Base-by-base conservation (phyloP, 306 rosid genomes). In the Senna siamea region DNA sequence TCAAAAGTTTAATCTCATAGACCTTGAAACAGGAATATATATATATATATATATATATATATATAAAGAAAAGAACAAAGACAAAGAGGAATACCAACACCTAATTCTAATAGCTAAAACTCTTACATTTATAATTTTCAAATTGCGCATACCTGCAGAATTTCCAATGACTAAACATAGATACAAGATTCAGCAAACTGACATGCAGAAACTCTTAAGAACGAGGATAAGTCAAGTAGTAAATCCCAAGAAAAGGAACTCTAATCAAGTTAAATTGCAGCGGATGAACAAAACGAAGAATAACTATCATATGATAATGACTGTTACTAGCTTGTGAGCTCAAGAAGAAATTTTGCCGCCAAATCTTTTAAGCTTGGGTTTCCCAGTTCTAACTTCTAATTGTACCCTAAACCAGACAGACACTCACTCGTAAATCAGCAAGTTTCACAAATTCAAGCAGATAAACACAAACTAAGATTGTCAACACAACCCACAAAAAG, bases 381-480 rank as follows among this genome's bases (percentile, higher is more conserved):
- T 15, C 73, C 70, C 72, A 77, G 64, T 44, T 48, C n/a, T n/a
- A n/a, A n/a, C n/a, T n/a, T n/a, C n/a, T n/a, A n/a, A n/a, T n/a
- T n/a, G n/a, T n/a, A n/a, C n/a, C n/a, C n/a, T n/a, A n/a, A n/a
- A n/a, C n/a, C n/a, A n/a, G n/a, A n/a, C n/a, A n/a, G n/a, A 30
- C 43, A 17, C 40, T 40, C 34, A 66, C 41, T 7, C 12, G 48
- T 67, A 47, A 34, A 12, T 14, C 22, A 11, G 47, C 53, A 53
- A 10, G 65, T 14, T 43, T 47, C 28, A 34, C 58, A 60, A 78
- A 40, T 50, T 48, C 80, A 73, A 62, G 26, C 46, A 57, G 35
- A 69, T 15, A 48, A 59, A 58, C 77, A 35, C 44, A 32, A 69
- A 64, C 53, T 14, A 6, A 60, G n/a, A 34, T 26, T 37, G 28